Evolutionary conservation across 2,329 filamentous ascomycete genomes (phyloP).

Genomic region (Eutypa lata): DNA sequence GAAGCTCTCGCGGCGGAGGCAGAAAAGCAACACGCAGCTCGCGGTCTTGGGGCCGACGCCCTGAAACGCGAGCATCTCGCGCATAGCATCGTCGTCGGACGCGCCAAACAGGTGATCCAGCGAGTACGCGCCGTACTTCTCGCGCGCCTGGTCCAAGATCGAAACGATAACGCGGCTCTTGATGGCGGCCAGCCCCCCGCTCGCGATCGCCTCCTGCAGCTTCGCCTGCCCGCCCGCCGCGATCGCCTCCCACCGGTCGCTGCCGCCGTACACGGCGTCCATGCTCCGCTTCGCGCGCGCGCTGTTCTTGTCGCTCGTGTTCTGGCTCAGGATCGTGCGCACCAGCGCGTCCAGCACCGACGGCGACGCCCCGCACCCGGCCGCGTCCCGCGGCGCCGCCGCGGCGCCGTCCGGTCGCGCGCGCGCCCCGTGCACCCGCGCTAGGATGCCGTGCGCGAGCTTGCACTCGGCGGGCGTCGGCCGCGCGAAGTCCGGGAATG

Average conservation of each 20-base stretch:
- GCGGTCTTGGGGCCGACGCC: conserved; percentile 55
- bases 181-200: conserved; percentile 66
- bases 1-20: conserved; percentile 44
- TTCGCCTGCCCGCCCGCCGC: conserved; percentile 35
- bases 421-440: conserved; percentile 62
- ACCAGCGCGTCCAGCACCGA: conserved; percentile 51
- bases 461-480: conserved; percentile 67
- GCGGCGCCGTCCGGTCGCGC: conserved; percentile 53
- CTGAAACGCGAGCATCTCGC: conserved; percentile 45
- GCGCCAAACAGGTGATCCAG: conserved; percentile 46
- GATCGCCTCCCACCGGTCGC: conserved; percentile 41
- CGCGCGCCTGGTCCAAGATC: conserved; percentile 63
- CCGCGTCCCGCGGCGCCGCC: conserved; percentile 54
- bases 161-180: conserved; percentile 71
- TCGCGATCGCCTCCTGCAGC: conserved; percentile 61
- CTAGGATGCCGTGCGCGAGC: conserved; percentile 64
- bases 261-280: conserved; percentile 41
- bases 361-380: conserved; percentile 56
- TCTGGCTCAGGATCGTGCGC: conserved; percentile 51
- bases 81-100: conserved; percentile 45
- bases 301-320: conserved; percentile 53
- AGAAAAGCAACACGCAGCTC: conserved; percentile 51
- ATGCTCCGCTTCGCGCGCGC: conserved; percentile 55
- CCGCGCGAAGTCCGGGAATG: conserved; percentile 64
- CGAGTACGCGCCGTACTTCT: conserved; percentile 38